Conservation (phyloP, 1,284 basidiomycete species). For the Pholiota adiposa region DNA sequence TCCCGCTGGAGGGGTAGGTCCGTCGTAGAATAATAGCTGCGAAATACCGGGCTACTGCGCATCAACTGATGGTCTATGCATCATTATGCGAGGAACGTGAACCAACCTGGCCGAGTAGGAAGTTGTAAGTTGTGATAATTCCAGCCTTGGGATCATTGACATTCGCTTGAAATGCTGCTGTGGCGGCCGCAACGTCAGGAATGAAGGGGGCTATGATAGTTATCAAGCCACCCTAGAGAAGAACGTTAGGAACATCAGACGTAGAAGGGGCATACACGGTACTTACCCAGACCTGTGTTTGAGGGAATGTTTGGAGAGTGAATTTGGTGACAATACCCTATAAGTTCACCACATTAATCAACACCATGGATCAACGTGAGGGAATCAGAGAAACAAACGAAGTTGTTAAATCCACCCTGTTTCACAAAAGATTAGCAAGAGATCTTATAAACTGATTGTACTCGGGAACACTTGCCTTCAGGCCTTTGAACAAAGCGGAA, state of each 20-base stretch:
- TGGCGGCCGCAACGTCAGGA: conserved; percentile 46
- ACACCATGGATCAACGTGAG: no score
- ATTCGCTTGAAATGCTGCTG: conserved; percentile 50
- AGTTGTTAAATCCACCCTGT: conserved; percentile 65
- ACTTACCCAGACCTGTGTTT: conserved; percentile 61
- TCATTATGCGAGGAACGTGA: neutral
- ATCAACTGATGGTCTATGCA: neutral
- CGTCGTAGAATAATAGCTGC: conserved; percentile 57
- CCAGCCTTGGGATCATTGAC: conserved; percentile 63
- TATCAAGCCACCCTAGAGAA: conserved; percentile 59
- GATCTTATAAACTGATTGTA: neutral
- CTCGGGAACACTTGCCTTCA: conserved; percentile 35
- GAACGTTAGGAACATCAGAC: neutral
- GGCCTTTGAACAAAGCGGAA: conserved; percentile 49
- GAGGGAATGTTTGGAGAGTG: conserved; percentile 55
- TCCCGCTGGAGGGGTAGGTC: conserved; percentile 45
- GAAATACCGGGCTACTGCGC: conserved; percentile 37
- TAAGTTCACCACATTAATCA: neutral
- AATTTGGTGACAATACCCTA: conserved; percentile 68
- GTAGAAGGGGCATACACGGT: neutral
- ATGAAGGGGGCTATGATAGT: conserved; percentile 42
- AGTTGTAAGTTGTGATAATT: conserved; percentile 59
- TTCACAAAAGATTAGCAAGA: neutral
- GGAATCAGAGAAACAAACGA: conserved; percentile 39
- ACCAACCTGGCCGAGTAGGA: conserved; percentile 42